Conservation (phyloP, 2,329 filamentous ascomycete genomes). For the Fusarium miscanthi region DNA sequence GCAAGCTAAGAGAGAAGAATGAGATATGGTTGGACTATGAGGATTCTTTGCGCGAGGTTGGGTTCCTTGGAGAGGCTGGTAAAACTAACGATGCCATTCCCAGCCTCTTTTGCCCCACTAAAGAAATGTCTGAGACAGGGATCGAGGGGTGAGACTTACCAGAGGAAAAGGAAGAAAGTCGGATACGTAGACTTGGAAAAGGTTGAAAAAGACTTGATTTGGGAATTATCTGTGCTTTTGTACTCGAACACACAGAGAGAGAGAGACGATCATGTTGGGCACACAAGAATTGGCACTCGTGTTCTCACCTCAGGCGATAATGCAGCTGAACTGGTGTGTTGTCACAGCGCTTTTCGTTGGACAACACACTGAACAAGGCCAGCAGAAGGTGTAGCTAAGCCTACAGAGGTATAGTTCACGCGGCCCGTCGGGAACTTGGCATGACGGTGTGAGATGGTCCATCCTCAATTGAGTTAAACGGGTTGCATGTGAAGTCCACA, state of each 20-base stretch:
- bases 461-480: slow-evolving; percentile 1
- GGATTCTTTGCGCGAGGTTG: slow-evolving; percentile 45
- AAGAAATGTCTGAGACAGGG: slow-evolving; percentile 20
- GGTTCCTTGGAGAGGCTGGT: slow-evolving; percentile 41
- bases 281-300: slow-evolving; percentile 16
- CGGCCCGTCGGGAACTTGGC: slow-evolving; percentile 37
- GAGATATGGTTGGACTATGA: slow-evolving; percentile 51
- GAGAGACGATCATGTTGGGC: slow-evolving; percentile 17
- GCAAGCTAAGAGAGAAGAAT: slow-evolving; percentile 38
- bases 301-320: slow-evolving; percentile 30
- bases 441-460: slow-evolving; percentile 14
- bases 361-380: slow-evolving; percentile 13
- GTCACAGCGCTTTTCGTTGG: slow-evolving; percentile 27
- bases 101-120: slow-evolving; percentile 44
- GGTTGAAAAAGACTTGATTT: neutral
- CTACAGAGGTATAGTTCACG: slow-evolving; percentile 1
- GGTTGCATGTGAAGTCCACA: neutral
- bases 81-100: slow-evolving; percentile 33
- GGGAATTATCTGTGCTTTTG: slow-evolving; percentile 2
- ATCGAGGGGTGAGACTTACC: slow-evolving; percentile 25
- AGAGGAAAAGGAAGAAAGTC: neutral
- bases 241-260: neutral
- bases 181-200: neutral
- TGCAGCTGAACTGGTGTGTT: slow-evolving; percentile 29
- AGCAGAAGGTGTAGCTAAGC: slow-evolving; percentile 15